Evolutionary conservation across 805 yeast species (phyloP).

Genomic region (Wickerhamiella brachini): DNA sequence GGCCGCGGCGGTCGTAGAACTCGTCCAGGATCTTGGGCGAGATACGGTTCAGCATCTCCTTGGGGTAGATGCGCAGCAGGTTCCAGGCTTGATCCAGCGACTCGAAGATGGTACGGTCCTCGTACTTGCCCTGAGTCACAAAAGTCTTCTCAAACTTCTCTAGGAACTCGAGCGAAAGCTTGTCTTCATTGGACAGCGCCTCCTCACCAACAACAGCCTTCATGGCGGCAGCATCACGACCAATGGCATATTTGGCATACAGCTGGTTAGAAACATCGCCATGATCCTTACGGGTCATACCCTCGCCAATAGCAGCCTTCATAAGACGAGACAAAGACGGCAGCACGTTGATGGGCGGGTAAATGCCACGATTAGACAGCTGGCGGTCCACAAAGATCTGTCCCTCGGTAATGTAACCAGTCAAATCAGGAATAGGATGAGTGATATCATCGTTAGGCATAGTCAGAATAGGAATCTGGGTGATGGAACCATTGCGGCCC

Average conservation of each 20-base stretch:
- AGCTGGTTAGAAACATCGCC: conserved; percentile 98
- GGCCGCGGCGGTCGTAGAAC: conserved; percentile 54
- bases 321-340: conserved; percentile 95
- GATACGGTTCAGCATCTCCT: conserved; percentile 95
- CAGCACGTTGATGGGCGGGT: conserved; percentile 96
- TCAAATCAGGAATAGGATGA: conserved; percentile 99
- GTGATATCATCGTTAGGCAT: conserved; percentile 99
- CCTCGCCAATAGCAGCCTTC: conserved; percentile 99
- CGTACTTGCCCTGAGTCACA: conserved; percentile 93
- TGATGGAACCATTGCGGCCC: conserved; percentile 98
- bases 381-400: conserved; percentile 97
- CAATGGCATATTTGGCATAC: conserved; percentile 98
- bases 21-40: conserved; percentile 93
- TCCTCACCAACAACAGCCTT: conserved; percentile 99
- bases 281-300: conserved; percentile 98
- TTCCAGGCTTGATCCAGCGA: conserved; percentile 98
- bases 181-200: conserved; percentile 94
- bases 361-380: conserved; percentile 88
- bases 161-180: conserved; percentile 89
- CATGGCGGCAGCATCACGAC: conserved; percentile 99
- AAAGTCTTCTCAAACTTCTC: conserved; percentile 96
- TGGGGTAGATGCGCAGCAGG: conserved; percentile 93
- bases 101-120: conserved; percentile 86
- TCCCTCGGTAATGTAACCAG: conserved; percentile 99
- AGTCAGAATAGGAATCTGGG: conserved; percentile 96